These are phyloP conservation scores for Aschersonia sp. DNA, from an alignment of 2,329 filamentous ascomycete genomes.

Conservation along the genomic window DNA sequence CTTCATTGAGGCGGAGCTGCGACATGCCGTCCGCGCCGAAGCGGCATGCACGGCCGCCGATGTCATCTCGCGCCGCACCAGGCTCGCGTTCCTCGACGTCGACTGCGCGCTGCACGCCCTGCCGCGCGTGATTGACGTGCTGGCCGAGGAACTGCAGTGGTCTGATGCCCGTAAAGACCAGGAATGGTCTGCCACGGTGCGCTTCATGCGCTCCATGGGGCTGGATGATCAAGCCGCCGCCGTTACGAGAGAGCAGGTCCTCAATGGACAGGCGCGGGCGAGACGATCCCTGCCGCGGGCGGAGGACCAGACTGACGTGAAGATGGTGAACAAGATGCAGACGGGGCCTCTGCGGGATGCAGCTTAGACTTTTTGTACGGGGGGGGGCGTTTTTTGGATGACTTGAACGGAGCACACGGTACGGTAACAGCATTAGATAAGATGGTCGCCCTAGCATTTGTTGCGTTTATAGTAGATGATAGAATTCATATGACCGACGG, in stretches of 20 bases:
- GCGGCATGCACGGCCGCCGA: constrained; percentile 61
- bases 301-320: not conserved
- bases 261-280: constrained; percentile 1
- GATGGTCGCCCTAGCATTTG: too few relatives aligned
- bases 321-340: not conserved
- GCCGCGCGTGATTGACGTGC: constrained; percentile 56
- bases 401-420: too few relatives aligned
- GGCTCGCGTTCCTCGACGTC: constrained; percentile 63
- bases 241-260: constrained; percentile 9
- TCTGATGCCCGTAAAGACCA: constrained; percentile 38
- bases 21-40: constrained; percentile 58
- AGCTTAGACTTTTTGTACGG: not conserved
- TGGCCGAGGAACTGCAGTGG: constrained; percentile 58
- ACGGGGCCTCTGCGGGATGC: not conserved
- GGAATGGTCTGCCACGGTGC: constrained; percentile 37
- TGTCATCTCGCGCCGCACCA: constrained; percentile 54
- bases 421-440: too few relatives aligned
- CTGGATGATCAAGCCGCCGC: constrained; percentile 14
- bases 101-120: constrained; percentile 56
- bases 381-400: too few relatives aligned
- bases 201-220: constrained; percentile 31
- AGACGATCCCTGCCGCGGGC: not conserved
- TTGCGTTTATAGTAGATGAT: too few relatives aligned
- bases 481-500: too few relatives aligned
- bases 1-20: constrained; percentile 60